Base-by-base conservation (phyloP, 202 grass and related monocot genomes). In the Schoenoplectus tabernaemontani region DNA sequence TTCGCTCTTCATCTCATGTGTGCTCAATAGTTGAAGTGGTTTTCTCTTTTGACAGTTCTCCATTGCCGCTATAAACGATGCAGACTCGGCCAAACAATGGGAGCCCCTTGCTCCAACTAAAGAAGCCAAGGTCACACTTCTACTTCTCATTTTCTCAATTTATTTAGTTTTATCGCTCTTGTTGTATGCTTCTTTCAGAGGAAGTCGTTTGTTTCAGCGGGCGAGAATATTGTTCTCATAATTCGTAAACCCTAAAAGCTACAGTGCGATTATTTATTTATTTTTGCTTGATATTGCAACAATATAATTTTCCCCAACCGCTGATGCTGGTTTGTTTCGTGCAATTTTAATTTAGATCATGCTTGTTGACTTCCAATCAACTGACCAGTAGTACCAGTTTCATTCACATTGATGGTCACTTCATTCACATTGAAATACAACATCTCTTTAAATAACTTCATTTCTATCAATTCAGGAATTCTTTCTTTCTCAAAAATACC, bases 71-170 rank as follows among this genome's bases (percentile, higher is more conserved):
- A 98, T 98, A 83, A 98, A 98, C 88, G 91, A 98, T 7, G 83
- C 86, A 54, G 86, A 98, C 34, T 64, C 87, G 76, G 78, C 83
- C 12, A 90, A 82, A 22, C 84, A 90, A 69, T 98, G 95, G 95
- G 95, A 98, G 76, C 91, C 88, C 65, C 91, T 98, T 73, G 95
- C 95, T 22, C 95, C 95, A 6, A 94, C 95, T 37, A 98, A 98
- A 71, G 95, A 98, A 90, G 95, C 95, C 7, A 88, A 98, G 91
- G 95, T 50, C 83, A n/a, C 82, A 54, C 2, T 54, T 64, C 43
- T 76, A 38, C 15, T 63, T 76, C 47, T 43, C 12, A 17, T 13
- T 63, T 36, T 48, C 46, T 22, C 81, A 1, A 10, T 20, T 67
- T 41, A 2, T 66, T 39, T 51, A 11, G 12, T 85, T 44, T 9